A percentile compares a stretch with the other conserved stretches of the same genome.
Conservation (phyloP, 805 yeast species). For the Phaffomyces opuntiae region DNA sequence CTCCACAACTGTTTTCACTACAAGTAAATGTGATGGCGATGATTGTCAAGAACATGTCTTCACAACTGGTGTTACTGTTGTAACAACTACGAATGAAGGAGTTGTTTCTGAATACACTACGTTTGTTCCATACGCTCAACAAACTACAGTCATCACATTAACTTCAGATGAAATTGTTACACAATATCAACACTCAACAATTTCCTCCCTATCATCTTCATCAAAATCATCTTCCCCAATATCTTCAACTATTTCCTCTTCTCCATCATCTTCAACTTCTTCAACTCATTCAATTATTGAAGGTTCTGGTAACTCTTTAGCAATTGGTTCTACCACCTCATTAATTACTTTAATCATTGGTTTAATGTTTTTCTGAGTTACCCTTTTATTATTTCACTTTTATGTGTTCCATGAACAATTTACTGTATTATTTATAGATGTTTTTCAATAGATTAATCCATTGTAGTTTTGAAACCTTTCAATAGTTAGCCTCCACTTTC, state of each 20-base stretch:
- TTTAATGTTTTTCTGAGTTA: not conserved
- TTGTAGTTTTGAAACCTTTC: too few species aligned
- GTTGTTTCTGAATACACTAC: not conserved
- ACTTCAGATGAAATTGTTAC: not conserved
- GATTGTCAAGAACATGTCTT: not conserved
- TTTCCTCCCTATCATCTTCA: not conserved
- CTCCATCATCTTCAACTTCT: not conserved
- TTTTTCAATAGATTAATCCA: too few species aligned
- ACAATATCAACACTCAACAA: not conserved
- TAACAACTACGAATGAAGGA: not conserved
- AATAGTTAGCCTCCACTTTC: too few species aligned
- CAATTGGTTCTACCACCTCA: not conserved
- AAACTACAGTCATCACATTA: not conserved
- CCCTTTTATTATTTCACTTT: not conserved
- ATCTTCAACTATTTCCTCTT: not conserved
- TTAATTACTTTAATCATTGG: not conserved
- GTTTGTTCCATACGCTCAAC: not conserved
- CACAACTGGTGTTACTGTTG: not conserved
- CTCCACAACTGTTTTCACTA: not conserved
- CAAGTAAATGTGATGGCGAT: not conserved
- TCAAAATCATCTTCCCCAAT: not conserved
- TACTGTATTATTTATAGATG: not conserved
- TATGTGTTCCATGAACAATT: not conserved
- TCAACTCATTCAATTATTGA: not conserved
- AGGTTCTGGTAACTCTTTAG: conserved; percentile 1